These are phyloP conservation scores for Cercospora sojina DNA, from an alignment of 2,329 filamentous ascomycete species.

Conservation along the genomic window DNA sequence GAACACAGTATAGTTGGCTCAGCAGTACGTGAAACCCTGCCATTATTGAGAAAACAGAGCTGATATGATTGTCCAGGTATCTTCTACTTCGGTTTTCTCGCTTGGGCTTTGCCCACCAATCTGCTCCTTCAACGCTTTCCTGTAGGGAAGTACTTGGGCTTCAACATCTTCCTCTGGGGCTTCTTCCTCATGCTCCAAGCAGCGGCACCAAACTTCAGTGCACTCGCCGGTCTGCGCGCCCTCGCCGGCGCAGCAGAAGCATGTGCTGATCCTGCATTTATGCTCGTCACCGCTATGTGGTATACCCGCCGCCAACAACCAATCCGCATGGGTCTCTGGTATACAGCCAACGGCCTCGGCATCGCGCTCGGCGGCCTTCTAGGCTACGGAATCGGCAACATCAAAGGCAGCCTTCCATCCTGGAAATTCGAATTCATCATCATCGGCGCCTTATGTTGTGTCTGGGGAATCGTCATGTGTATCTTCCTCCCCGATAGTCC, in stretches of 20 bases:
- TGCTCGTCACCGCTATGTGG: slow-evolving; percentile 67
- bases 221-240: slow-evolving; percentile 57
- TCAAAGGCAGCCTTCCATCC: slow-evolving; percentile 55
- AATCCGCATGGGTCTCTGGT: slow-evolving; percentile 60
- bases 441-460: slow-evolving; percentile 55
- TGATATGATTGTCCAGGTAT: slow-evolving; percentile 2
- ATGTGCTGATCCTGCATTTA: slow-evolving; percentile 59
- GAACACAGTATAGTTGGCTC: slow-evolving; percentile 59
- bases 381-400: slow-evolving; percentile 61
- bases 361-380: slow-evolving; percentile 59
- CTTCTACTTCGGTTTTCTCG: slow-evolving; percentile 58
- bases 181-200: slow-evolving; percentile 41
- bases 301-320: slow-evolving; percentile 57
- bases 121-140: slow-evolving; percentile 54
- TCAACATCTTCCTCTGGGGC: slow-evolving; percentile 61
- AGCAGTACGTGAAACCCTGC: neutral
- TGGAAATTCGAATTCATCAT: slow-evolving; percentile 69
- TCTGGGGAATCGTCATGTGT: slow-evolving; percentile 59
- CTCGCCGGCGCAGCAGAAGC: slow-evolving; percentile 59
- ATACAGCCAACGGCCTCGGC: slow-evolving; percentile 58
- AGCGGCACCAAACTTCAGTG: slow-evolving; percentile 48
- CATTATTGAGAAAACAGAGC: slow-evolving; percentile 27
- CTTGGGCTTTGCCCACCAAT: slow-evolving; percentile 56
- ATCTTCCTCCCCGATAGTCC: slow-evolving; percentile 46
- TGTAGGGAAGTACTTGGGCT: slow-evolving; percentile 52